Percentiles rank a stretch among this genome's conserved stretches.
Conservation (phyloP, 2,329 filamentous ascomycete species). For the Pseudogymnoascus sp. region DNA sequence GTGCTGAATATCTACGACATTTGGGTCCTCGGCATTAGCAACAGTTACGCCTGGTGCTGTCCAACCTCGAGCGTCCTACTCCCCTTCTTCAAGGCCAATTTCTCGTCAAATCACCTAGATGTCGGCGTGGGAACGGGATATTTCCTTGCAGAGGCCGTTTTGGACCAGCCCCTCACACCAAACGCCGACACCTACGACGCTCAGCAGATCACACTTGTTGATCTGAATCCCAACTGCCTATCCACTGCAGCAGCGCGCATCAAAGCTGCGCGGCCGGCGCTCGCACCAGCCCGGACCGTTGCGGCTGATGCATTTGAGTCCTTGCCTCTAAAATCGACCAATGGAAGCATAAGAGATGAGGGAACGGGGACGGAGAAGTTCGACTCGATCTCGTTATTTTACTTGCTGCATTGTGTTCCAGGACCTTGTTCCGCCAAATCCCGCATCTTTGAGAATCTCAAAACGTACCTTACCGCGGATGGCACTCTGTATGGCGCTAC, state of each 20-base stretch:
- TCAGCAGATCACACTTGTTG: conserved; percentile 19
- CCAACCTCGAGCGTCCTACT: conserved; percentile 16
- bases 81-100: conserved; percentile 22
- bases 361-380: conserved; percentile 24
- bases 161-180: conserved; percentile 5
- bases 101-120: conserved; percentile 23
- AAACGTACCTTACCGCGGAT: conserved; percentile 26
- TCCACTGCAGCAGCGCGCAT: conserved; percentile 18
- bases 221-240: conserved; percentile 27
- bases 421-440: conserved; percentile 25
- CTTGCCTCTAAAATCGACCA: conserved; percentile 17
- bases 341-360: conserved; percentile 1
- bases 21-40: conserved; percentile 19
- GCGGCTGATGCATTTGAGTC: conserved; percentile 31
- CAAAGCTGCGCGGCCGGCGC: conserved; percentile 17
- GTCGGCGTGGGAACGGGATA: conserved; percentile 27
- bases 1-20: conserved; percentile 18
- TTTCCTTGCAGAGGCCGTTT: conserved; percentile 17
- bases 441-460: conserved; percentile 27
- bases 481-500: conserved; percentile 34
- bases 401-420: conserved; percentile 36
- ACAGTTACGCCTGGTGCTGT: conserved; percentile 24
- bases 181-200: not conserved
- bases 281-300: conserved; percentile 17
- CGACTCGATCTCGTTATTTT: conserved; percentile 37